phyloP scores from a whole-genome alignment of 352 stramenopile species.

The Aphanomyces astaci region DNA sequence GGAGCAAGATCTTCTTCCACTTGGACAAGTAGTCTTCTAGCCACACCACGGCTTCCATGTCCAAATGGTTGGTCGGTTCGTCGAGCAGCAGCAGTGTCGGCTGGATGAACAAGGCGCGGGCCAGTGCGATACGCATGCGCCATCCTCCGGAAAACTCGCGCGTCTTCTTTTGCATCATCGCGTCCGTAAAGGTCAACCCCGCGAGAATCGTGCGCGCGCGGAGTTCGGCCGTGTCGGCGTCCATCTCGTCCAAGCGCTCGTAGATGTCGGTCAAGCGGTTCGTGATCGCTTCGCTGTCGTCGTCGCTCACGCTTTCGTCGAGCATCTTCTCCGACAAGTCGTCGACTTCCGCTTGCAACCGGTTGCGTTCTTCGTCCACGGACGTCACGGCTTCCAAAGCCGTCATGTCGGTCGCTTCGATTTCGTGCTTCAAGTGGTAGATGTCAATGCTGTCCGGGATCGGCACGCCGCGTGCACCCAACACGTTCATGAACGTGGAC shows the following conservation, averaged over 20 bases:
- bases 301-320: slow-evolving; percentile 82
- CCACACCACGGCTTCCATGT: slow-evolving; percentile 98
- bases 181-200: slow-evolving; percentile 93
- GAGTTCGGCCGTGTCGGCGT: slow-evolving; percentile 89
- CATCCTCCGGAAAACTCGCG: slow-evolving; percentile 93
- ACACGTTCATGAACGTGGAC: slow-evolving; percentile 94
- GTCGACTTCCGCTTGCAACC: slow-evolving; percentile 90
- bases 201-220: slow-evolving; percentile 90
- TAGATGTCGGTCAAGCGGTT: slow-evolving; percentile 92
- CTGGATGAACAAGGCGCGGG: slow-evolving; percentile 96
- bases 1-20: slow-evolving; percentile 96
- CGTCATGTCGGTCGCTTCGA: slow-evolving; percentile 91
- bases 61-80: slow-evolving; percentile 94
- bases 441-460: slow-evolving; percentile 96
- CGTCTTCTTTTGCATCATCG: slow-evolving; percentile 92
- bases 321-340: slow-evolving; percentile 88
- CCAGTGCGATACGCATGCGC: slow-evolving; percentile 95
- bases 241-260: slow-evolving; percentile 93
- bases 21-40: slow-evolving; percentile 96
- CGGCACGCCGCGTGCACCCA: slow-evolving; percentile 91
- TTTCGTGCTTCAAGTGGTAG: slow-evolving; percentile 95
- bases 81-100: slow-evolving; percentile 91
- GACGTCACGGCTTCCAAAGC: slow-evolving; percentile 92
- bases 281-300: slow-evolving; percentile 70
- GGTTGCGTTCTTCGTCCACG: slow-evolving; percentile 90